Base-by-base conservation (phyloP, 202 grass and related monocot species). In the Musa balbisiana region DNA sequence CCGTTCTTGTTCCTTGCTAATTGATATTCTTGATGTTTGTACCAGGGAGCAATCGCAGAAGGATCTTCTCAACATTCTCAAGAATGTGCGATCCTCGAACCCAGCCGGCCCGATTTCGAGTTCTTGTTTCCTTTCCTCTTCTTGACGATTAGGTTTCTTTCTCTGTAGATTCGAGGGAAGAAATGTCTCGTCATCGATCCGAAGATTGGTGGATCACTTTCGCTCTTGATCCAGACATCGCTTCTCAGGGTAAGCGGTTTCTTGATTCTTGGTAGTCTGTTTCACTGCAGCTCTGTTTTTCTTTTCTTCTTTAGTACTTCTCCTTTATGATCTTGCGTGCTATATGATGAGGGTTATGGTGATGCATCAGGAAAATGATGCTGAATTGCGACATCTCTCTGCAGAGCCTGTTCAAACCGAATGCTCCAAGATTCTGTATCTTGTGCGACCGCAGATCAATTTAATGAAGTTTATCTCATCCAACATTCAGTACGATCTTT, bases 151-250 rank as follows among this genome's bases (percentile, higher is more conserved):
- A 64, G 66, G 13, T 16, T 67, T 76, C 72, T 52, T 13, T 81
- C 25, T 74, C 54, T 43, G 56, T 80, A 91, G 94, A 86, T 87
- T 84, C 82, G 88, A 62, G 90, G 94, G 5, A 89, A 91, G 80
- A 93, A 97, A 79, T 93, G 90, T 51, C 64, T 93, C 15, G 85
- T 98, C 11, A 93, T 98, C 9, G 94, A 98, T 29, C 91, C 91
- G 0, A 98, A 89, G 83, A 88, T 98, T 2, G 85, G 83, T 4
- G 94, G 91, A 29, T 89, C 88, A 20, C 81, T 93, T 59, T 89
- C 91, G 8, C 63, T 92, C 21, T 55, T 93, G 22, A 76, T 98
- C 56, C 94, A 86, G 74, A 91, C 74, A 9, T 98, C 91, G 9
- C 68, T 85, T 50, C 85, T 98, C 49, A 98, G 91, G 90, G 94